phyloP scores from a whole-genome alignment of 1,284 basidiomycete genomes.

The Rhodotorula sp. region DNA sequence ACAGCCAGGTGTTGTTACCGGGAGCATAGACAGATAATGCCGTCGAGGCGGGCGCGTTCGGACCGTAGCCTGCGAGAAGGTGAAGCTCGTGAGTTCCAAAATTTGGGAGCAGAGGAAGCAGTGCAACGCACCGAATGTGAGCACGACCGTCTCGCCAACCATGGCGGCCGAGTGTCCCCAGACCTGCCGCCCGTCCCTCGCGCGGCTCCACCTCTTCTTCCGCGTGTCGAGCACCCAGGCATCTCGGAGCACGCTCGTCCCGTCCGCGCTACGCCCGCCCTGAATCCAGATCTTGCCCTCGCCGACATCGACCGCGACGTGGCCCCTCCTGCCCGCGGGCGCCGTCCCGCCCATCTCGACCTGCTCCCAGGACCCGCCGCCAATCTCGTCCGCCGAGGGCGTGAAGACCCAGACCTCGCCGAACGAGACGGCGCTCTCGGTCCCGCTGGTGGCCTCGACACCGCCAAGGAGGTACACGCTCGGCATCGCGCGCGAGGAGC shows the following conservation, averaged over 20 bases:
- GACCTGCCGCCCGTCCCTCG: neutral
- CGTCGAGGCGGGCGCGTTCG: slow-evolving; percentile 11
- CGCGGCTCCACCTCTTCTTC: slow-evolving; percentile 13
- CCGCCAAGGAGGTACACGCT: slow-evolving; percentile 34
- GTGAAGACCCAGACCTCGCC: slow-evolving; percentile 19
- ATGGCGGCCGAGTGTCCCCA: slow-evolving; percentile 26
- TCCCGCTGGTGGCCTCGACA: neutral
- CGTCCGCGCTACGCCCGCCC: slow-evolving; percentile 28
- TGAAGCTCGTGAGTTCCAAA: neutral
- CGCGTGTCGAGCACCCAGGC: slow-evolving; percentile 23
- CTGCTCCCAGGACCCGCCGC: slow-evolving; percentile 8
- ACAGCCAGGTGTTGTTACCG: slow-evolving; percentile 30
- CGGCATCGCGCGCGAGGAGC: neutral
- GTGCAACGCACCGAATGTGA: slow-evolving; percentile 29
- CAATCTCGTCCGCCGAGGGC: slow-evolving; percentile 4
- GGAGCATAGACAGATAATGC: slow-evolving; percentile 23
- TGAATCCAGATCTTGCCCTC: slow-evolving; percentile 33
- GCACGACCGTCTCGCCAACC: slow-evolving; percentile 32
- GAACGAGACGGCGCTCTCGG: neutral
- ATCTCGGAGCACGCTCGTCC: slow-evolving; percentile 14
- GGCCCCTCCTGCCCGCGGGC: slow-evolving; percentile 13
- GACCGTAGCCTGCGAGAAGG: slow-evolving; percentile 28
- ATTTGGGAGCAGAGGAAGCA: neutral
- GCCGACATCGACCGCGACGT: slow-evolving; percentile 28
- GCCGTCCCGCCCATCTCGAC: neutral